Conservation (phyloP, 202 grass and related monocot species). For the Bolboschoenoplectus hybrid region DNA sequence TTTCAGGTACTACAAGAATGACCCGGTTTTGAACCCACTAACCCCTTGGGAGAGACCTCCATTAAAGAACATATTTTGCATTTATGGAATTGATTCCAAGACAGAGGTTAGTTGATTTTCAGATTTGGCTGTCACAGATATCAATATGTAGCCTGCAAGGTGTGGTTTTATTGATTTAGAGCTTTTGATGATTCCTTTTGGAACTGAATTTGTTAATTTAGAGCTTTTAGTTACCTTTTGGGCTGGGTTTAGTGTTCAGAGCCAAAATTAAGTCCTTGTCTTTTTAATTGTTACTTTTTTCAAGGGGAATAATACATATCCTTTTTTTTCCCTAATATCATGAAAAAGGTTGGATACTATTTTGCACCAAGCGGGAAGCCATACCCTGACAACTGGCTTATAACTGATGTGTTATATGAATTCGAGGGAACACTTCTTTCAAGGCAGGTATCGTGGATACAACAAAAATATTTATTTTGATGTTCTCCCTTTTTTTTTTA, state of each 20-base stretch:
- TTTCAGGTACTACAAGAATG: conserved; percentile 88
- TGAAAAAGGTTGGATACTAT: conserved; percentile 93
- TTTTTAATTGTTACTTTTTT: conserved; percentile 7
- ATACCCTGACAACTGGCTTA: conserved; percentile 97
- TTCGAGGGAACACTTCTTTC: conserved; percentile 78
- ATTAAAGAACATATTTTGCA: conserved; percentile 94
- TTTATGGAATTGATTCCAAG: conserved; percentile 89
- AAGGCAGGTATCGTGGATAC: conserved; percentile 75
- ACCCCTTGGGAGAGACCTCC: conserved; percentile 98
- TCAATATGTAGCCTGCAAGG: not conserved
- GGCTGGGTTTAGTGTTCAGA: not conserved
- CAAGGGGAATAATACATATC: conserved; percentile 15
- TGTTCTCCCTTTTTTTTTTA: not conserved
- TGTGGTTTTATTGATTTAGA: conserved; percentile 10
- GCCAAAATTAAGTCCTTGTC: not conserved
- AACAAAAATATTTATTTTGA: conserved; percentile 15
- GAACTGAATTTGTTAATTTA: not conserved
- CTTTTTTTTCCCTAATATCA: conserved; percentile 26
- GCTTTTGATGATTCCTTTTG: not conserved
- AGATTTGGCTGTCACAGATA: conserved; percentile 18
- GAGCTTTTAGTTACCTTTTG: not conserved
- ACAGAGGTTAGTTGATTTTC: conserved; percentile 65
- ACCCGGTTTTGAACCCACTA: conserved; percentile 91
- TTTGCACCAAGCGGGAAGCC: conserved; percentile 95
- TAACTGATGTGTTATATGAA: conserved; percentile 94